Evolutionary conservation across 768 basidiomycete species (phyloP).

Genomic region (Phylloporus scabripes): DNA sequence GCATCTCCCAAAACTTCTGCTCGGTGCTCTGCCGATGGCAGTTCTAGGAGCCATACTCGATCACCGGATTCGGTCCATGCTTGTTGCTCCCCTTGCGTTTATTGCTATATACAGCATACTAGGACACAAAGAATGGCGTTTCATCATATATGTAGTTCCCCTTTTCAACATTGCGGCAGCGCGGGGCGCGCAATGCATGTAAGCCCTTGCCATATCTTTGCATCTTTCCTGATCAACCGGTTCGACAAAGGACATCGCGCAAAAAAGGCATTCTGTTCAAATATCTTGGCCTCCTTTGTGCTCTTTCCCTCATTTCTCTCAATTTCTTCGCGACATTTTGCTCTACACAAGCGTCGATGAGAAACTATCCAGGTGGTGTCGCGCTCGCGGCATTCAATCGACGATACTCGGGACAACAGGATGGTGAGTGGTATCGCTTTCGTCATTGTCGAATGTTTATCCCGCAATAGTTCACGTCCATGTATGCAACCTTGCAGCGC

Average conservation of each 20-base stretch:
- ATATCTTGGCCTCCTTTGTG: constrained; percentile 39
- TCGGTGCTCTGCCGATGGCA: constrained; percentile 58
- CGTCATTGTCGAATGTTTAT: background rate
- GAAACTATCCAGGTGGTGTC: constrained; percentile 87
- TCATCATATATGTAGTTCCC: constrained; percentile 84
- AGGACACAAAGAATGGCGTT: constrained; percentile 97
- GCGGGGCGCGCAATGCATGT: constrained; percentile 60
- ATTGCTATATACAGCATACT: constrained; percentile 64
- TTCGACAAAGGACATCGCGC: constrained; percentile 36
- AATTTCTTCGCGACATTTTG: constrained; percentile 54
- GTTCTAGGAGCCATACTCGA: constrained; percentile 48
- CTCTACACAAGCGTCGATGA: constrained; percentile 51
- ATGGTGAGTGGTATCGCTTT: constrained; percentile 22
- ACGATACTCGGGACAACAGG: constrained; percentile 32
- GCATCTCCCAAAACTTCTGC: constrained; percentile 73
- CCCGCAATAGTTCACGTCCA: constrained; percentile 55
- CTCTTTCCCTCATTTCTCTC: constrained; percentile 42
- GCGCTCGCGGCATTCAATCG: constrained; percentile 63
- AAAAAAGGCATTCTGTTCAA: constrained; percentile 46
- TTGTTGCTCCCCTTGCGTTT: constrained; percentile 49
- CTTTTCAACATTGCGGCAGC: constrained; percentile 77
- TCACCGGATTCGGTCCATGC: constrained; percentile 42
- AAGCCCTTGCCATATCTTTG: constrained; percentile 24
- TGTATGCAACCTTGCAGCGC: constrained; percentile 79
- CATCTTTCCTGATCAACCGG: background rate